Percentiles rank a stretch among this genome's conserved stretches.
These are phyloP conservation scores for Pseudocercospora fuligena DNA, from an alignment of 2,329 filamentous ascomycete species.

Conservation along the genomic window DNA sequence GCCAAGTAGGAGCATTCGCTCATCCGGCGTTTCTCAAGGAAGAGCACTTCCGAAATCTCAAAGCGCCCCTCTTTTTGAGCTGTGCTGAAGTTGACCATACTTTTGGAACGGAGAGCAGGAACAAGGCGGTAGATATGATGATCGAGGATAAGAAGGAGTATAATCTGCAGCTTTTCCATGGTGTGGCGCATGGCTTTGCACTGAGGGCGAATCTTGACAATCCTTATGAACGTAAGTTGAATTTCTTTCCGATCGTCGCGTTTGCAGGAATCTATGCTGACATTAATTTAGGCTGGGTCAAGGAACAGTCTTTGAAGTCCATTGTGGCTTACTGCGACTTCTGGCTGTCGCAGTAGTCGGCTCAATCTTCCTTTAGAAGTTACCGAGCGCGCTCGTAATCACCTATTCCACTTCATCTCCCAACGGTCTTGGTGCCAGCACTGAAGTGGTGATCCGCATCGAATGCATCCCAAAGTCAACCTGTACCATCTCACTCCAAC, in stretches of 20 bases:
- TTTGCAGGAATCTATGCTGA: neutral
- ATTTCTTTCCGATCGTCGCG: neutral
- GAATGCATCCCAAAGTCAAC: too few relatives aligned
- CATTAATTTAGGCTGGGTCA: conserved; percentile 8
- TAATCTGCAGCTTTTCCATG: conserved; percentile 41
- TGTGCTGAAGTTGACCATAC: conserved; percentile 54
- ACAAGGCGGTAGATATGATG: conserved; percentile 51
- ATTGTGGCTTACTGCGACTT: conserved; percentile 14
- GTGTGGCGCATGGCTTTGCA: conserved; percentile 44
- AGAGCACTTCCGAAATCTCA: conserved; percentile 26
- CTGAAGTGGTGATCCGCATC: too few relatives aligned
- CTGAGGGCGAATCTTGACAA: conserved; percentile 48
- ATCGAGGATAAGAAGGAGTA: conserved; percentile 44
- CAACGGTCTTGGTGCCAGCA: neutral
- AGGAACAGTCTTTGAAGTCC: conserved; percentile 12
- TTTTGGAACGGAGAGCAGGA: conserved; percentile 47
- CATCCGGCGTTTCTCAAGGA: conserved; percentile 58
- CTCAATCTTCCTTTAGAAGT: too few relatives aligned
- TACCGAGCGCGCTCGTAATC: neutral
- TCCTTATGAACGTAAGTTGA: conserved; percentile 47
- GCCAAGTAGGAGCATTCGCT: conserved; percentile 55
- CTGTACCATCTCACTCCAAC: too few relatives aligned
- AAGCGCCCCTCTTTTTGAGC: conserved; percentile 51
- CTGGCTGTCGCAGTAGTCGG: conserved; percentile 7
- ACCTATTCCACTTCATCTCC: neutral